Evolutionary conservation across 2,329 filamentous ascomycete species (phyloP), one percentile per base, ranked within the genome.

Genomic region (Fusarium proliferatum): DNA sequence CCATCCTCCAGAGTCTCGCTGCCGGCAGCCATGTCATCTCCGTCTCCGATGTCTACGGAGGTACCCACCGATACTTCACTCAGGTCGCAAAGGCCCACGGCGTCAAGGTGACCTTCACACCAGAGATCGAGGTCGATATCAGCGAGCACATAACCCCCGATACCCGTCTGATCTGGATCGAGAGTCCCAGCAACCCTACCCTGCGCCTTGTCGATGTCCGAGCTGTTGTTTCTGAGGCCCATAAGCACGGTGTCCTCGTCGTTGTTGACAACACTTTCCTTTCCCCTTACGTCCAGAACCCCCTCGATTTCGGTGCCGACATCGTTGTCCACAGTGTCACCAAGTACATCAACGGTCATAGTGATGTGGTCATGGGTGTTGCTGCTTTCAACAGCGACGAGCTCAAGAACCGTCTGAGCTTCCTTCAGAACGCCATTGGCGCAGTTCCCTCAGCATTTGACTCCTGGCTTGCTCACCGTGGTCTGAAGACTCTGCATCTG

Each of bases 231-330:
- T 90, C 90, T 34, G 88, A 93, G 62, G 96, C 96, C 23, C 96
- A 98, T 83, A 87, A 92, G 78, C 93, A 94, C 80, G 96, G 95
- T 71, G 94, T 98, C 79, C 88, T 94, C 81, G 96, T 99, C 48
- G 96, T 99, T n/a, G 96, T 99, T 46, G 96, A 99, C 87, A 99
- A 99, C 87, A 99, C 96, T 26, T 99, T 99, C 87, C 88, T 98
- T 80, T 96, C 93, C 70, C 96, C 96, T 38, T 99, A 98, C 82
- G 89, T 99, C 53, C 96, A 99, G 85, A 98, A 97, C 84, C 96
- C 96, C 7, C 90, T 99, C 63, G 92, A 97, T 80, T 94, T 96
- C 81, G 96, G 96, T 77, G 96, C 96, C 76, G 96, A 99, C 83
- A 95, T 98, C 74, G 96, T 98, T 76, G 93, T 98, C 48, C 96